Evolutionary conservation across 1,284 basidiomycete species (phyloP).

Genomic region (Xerocomus alliaceus): DNA sequence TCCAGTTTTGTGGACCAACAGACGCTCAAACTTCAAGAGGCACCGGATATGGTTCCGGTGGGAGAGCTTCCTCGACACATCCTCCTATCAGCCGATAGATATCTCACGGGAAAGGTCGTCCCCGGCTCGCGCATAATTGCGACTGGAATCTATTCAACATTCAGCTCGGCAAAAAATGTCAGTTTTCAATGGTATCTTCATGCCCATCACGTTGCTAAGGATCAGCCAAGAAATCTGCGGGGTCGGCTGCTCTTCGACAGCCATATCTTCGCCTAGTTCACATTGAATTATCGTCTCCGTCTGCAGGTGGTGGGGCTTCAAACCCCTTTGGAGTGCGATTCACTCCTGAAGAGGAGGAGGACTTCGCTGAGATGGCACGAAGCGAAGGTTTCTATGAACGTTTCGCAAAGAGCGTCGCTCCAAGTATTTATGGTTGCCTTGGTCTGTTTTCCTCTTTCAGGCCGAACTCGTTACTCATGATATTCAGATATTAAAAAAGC

Average conservation of each 20-base stretch:
- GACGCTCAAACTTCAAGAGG: conserved; percentile 96
- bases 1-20: conserved; percentile 97
- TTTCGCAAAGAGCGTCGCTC: conserved; percentile 93
- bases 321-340: conserved; percentile 88
- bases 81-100: conserved; percentile 89
- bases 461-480: conserved; percentile 10
- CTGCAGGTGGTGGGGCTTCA: conserved; percentile 67
- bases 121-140: conserved; percentile 94
- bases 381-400: conserved; percentile 92
- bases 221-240: conserved; percentile 69
- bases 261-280: conserved; percentile 95
- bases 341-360: conserved; percentile 96
- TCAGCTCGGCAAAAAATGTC: conserved; percentile 84
- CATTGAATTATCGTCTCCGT: conserved; percentile 84
- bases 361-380: conserved; percentile 89
- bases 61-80: conserved; percentile 98
- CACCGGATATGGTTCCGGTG: conserved; percentile 99
- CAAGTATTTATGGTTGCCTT: conserved; percentile 94
- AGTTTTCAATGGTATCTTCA: conserved; percentile 34
- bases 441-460: conserved; percentile 56
- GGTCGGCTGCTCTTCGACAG: conserved; percentile 86
- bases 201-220: conserved; percentile 10
- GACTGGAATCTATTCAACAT: conserved; percentile 97
- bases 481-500: conserved; percentile 95
- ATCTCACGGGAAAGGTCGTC: conserved; percentile 89